Evolutionary conservation across 257 asterid species (phyloP).

Genomic region (Jacaranda copaia): DNA sequence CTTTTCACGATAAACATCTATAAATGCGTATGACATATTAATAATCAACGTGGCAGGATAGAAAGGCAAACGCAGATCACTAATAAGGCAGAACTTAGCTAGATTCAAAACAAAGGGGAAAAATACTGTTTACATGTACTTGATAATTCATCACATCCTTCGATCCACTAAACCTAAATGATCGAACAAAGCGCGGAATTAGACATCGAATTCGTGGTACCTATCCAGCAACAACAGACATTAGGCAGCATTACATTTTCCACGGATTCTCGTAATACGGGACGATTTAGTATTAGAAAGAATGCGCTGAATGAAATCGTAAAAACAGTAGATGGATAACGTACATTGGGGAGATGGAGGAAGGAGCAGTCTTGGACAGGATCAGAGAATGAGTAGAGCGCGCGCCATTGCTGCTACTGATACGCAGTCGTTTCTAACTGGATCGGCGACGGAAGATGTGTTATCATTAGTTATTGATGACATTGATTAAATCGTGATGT

Average conservation of each 20-base stretch:
- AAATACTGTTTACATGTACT: neutral
- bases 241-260: neutral
- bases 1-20: too few species aligned
- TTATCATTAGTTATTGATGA: too few species aligned
- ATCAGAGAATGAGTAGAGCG: neutral
- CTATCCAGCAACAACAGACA: too few species aligned
- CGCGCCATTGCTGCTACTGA: neutral
- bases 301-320: neutral
- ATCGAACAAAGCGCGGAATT: neutral
- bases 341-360: slow-evolving; percentile 5
- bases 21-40: too few species aligned
- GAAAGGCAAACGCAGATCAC: too few species aligned
- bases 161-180: neutral
- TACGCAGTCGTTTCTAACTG: neutral
- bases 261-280: too few species aligned
- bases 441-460: too few species aligned
- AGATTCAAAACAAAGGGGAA: neutral
- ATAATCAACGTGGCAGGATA: too few species aligned
- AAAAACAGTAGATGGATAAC: neutral
- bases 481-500: too few species aligned
- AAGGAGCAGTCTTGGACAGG: neutral
- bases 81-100: neutral
- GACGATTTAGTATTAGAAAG: too few species aligned
- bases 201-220: neutral
- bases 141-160: neutral